phyloP scores from a whole-genome alignment of 805 yeast species.

The Zygoascus bituminiphila region DNA sequence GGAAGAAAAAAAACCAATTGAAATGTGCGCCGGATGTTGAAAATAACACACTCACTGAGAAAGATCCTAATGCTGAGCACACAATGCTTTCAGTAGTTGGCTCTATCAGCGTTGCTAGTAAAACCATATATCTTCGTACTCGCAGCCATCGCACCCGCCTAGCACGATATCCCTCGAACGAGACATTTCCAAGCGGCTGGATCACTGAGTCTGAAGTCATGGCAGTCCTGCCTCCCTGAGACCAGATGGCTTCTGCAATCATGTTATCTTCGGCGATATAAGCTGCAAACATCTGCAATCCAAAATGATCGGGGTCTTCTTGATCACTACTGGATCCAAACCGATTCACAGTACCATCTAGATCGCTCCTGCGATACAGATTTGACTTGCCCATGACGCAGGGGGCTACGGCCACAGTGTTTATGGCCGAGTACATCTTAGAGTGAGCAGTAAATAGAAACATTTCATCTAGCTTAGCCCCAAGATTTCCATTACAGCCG shows the following conservation, averaged over 20 bases:
- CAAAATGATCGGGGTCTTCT: slow-evolving; percentile 24
- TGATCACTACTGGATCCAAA: neutral
- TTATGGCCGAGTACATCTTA: slow-evolving; percentile 73
- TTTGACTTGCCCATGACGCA: slow-evolving; percentile 90
- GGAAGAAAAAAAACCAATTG: slow-evolving; percentile 31
- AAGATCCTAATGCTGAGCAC: slow-evolving; percentile 59
- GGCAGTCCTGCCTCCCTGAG: slow-evolving; percentile 57
- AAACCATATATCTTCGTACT: slow-evolving; percentile 80
- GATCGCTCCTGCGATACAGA: slow-evolving; percentile 56
- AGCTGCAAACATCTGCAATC: slow-evolving; percentile 62
- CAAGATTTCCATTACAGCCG: slow-evolving; percentile 32
- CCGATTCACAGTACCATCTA: slow-evolving; percentile 30
- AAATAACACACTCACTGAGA: slow-evolving; percentile 44
- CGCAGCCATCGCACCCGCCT: slow-evolving; percentile 80
- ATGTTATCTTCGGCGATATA: slow-evolving; percentile 90
- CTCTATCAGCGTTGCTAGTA: slow-evolving; percentile 74
- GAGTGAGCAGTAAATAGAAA: slow-evolving; percentile 77
- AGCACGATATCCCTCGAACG: slow-evolving; percentile 46
- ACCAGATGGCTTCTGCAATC: slow-evolving; percentile 85
- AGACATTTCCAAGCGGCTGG: slow-evolving; percentile 52
- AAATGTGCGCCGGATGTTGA: slow-evolving; percentile 19
- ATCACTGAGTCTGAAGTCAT: slow-evolving; percentile 71
- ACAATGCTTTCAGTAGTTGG: slow-evolving; percentile 77
- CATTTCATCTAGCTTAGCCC: slow-evolving; percentile 76
- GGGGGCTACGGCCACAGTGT: slow-evolving; percentile 67